Percentiles rank a stretch among this genome's conserved stretches.
phyloP scores from a whole-genome alignment of 1,284 basidiomycete genomes.

The Ceratobasidium papillatum region DNA sequence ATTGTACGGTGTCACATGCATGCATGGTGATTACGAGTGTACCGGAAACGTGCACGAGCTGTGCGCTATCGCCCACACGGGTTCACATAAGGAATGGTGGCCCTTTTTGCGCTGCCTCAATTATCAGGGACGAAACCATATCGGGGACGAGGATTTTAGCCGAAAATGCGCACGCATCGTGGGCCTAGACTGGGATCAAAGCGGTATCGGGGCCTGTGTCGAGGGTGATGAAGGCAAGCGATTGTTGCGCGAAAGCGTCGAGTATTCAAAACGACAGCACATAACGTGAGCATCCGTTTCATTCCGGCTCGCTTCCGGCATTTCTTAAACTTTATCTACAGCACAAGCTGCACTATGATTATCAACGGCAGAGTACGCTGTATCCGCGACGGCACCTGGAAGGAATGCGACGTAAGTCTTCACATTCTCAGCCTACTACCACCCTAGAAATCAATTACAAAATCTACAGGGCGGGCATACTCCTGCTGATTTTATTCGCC shows the following conservation, averaged over 20 bases:
- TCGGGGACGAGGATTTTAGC: constrained; percentile 74
- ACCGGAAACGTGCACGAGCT: constrained; percentile 88
- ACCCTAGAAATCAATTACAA: constrained; percentile 38
- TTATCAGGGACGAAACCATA: constrained; percentile 66
- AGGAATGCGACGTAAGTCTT: constrained; percentile 78
- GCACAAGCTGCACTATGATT: constrained; percentile 85
- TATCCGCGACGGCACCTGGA: constrained; percentile 81
- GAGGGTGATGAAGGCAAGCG: constrained; percentile 66
- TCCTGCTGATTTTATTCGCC: constrained; percentile 75
- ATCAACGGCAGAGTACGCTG: constrained; percentile 76
- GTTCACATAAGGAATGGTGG: constrained; percentile 64
- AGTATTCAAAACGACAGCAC: constrained; percentile 58
- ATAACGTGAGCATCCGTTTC: constrained; percentile 61
- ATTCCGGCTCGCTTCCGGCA: background rate
- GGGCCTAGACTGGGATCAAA: constrained; percentile 72
- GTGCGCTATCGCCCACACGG: constrained; percentile 68
- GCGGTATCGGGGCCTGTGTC: constrained; percentile 66
- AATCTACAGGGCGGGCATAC: constrained; percentile 73
- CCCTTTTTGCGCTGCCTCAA: constrained; percentile 79
- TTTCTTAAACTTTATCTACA: constrained; percentile 49
- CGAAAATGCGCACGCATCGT: constrained; percentile 69
- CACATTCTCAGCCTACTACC: constrained; percentile 20
- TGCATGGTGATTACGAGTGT: constrained; percentile 81
- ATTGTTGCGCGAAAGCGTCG: constrained; percentile 69
- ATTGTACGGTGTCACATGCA: constrained; percentile 76